These are phyloP conservation scores for Vicia villosa DNA, from an alignment of 306 rosid genomes.

Conservation along the genomic window DNA sequence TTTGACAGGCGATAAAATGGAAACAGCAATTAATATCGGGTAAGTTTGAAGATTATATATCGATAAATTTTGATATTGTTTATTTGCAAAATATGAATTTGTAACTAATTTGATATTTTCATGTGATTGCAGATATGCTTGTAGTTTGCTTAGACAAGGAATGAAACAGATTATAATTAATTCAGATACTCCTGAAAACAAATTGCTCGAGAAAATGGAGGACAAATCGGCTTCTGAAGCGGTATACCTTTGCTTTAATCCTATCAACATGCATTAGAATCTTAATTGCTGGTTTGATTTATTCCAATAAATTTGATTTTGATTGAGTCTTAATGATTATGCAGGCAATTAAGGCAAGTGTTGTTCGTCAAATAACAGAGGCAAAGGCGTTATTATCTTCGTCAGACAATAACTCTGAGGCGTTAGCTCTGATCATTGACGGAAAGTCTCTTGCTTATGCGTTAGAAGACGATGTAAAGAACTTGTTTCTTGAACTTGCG, in stretches of 20 bases:
- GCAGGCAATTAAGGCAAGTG: slow-evolving; percentile 81
- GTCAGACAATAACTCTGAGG: slow-evolving; percentile 50
- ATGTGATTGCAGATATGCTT: slow-evolving; percentile 67
- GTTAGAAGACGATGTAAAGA: slow-evolving; percentile 76
- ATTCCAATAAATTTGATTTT: slow-evolving; percentile 23
- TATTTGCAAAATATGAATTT: slow-evolving; percentile 4
- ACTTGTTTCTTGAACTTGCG: slow-evolving; percentile 82
- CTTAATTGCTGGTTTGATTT: not conserved
- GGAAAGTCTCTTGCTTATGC: slow-evolving; percentile 94
- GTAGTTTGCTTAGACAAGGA: slow-evolving; percentile 97
- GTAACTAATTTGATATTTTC: slow-evolving; percentile 16
- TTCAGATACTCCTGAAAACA: slow-evolving; percentile 80
- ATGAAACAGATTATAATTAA: slow-evolving; percentile 87
- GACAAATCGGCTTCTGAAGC: slow-evolving; percentile 60
- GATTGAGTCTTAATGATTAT: slow-evolving; percentile 40
- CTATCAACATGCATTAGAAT: slow-evolving; percentile 16
- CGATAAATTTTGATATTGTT: slow-evolving; percentile 18
- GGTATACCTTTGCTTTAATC: slow-evolving; percentile 49
- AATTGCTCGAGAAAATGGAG: slow-evolving; percentile 74
- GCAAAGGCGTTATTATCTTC: slow-evolving; percentile 55
- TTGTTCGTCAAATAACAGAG: slow-evolving; percentile 62
- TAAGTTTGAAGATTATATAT: slow-evolving; percentile 31
- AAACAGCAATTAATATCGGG: slow-evolving; percentile 99
- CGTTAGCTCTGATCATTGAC: slow-evolving; percentile 93
- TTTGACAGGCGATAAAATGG: slow-evolving; percentile 99